Evolutionary conservation across 169 alveolate genomes (phyloP).

Genomic region (Cryptosporidium bovis): DNA sequence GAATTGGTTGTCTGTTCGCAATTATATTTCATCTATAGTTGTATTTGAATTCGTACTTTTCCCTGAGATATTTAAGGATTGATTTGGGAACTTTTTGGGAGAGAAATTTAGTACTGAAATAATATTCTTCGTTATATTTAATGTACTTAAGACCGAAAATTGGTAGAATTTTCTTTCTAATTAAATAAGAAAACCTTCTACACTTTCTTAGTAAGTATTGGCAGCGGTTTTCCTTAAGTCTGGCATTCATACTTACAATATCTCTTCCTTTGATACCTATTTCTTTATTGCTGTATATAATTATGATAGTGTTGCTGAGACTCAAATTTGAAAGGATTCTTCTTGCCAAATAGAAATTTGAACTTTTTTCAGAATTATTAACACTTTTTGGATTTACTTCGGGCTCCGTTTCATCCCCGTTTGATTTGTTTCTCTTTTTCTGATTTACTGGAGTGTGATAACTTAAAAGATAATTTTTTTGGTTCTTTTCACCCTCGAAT

Average conservation of each 20-base stretch:
- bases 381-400: too few species aligned
- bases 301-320: constrained; percentile 15
- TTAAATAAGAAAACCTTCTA: constrained; percentile 2
- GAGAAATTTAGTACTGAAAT: constrained; percentile 36
- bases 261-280: constrained; percentile 25
- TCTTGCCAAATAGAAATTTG: neutral
- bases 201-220: constrained; percentile 18
- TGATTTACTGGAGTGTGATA: neutral
- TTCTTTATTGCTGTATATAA: constrained; percentile 33
- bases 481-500: neutral
- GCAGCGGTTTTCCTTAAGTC: neutral
- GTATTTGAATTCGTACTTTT: neutral
- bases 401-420: neutral
- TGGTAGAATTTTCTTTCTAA: constrained; percentile 16
- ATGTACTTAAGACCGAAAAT: constrained; percentile 25
- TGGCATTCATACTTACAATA: constrained; percentile 8
- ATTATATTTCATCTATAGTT: too few species aligned
- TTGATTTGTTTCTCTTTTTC: neutral
- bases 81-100: constrained; percentile 15
- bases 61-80: neutral
- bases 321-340: neutral
- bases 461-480: neutral
- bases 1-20: too few species aligned
- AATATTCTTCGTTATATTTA: constrained; percentile 19
- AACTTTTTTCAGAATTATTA: too few species aligned